Evolutionary conservation across 1,284 basidiomycete species (phyloP), one percentile per base, ranked within the genome.

Genomic region (Chiua sp.): DNA sequence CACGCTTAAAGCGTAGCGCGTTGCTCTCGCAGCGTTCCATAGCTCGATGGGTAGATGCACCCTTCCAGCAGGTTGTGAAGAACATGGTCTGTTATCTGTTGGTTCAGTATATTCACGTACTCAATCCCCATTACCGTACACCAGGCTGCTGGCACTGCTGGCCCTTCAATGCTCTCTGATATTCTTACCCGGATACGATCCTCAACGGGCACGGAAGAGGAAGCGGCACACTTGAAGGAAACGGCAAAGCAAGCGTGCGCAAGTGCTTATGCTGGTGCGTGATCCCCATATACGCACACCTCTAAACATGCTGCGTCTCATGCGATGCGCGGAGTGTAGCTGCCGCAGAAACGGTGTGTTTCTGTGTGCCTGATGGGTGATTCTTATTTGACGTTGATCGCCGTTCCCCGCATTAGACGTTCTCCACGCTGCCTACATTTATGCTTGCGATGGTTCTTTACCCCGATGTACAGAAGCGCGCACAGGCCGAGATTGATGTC

Each of bases 401-500:
- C 35, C 13, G 35, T 39, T 20, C 37, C 37, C 13, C 39, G 16
- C 16, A 26, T 22, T 33, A 63, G 68, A 65, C 56, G 13, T 59
- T 52, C 54, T 51, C 63, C 8, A 52, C 54, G 0, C 37, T 68
- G 37, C 33, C 53, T 0, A 35, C 50, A 26, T 68, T 63, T 13
- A 39, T 64, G 8, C 22, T 62, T 30, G 62, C 51, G 10, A 65
- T 69, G 64, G 11, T 60, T 33, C 61, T 65, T 18, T 56, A 59
- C 46, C 58, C 67, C 20, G 37, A 68, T 1, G 53, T 50, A 28
- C 68, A 70, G 52, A 55, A 53, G 30, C 51, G 39, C 44, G 59
- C 60, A 28, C 64, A 61, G n/a, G 57, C 42, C 28, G 62, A 67
- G 55, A 59, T 67, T 1, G 58, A 65, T 32, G 47, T 26, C 11